phyloP scores from a whole-genome alignment of 345 rosid species.

The Murraya koenigii region DNA sequence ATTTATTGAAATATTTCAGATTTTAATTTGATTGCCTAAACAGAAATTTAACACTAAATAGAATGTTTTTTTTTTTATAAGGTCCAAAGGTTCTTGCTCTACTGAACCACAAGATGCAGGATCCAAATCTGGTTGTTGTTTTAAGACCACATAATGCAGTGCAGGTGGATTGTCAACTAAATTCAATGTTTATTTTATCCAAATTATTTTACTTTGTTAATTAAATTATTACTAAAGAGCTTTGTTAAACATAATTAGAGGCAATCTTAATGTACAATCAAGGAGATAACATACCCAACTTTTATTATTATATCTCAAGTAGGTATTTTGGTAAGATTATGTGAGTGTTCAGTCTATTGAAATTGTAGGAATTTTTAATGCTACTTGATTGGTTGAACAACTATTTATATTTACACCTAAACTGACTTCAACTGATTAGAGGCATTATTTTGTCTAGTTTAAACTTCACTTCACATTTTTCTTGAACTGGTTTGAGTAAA shows the following conservation, averaged over 20 bases:
- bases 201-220: neutral
- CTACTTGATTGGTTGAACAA: conserved; percentile 7
- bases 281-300: neutral
- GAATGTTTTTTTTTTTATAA: neutral
- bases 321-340: neutral
- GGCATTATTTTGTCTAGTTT: neutral
- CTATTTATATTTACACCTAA: neutral
- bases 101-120: neutral
- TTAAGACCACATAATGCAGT: neutral
- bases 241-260: neutral
- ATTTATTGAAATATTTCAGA: neutral
- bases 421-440: neutral
- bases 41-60: neutral
- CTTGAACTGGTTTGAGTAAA: neutral
- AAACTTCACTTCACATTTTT: neutral
- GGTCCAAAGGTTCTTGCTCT: neutral
- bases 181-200: neutral
- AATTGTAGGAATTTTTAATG: no score
- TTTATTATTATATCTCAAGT: neutral
- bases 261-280: neutral
- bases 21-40: neutral
- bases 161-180: conserved; percentile 6
- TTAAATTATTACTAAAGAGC: neutral
- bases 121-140: neutral
- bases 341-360: no score